Percentiles rank a stretch among this genome's conserved stretches.
Evolutionary conservation across 2,329 filamentous ascomycete species (phyloP).

Genomic region (Ceratocystiopsis brevicomis): DNA sequence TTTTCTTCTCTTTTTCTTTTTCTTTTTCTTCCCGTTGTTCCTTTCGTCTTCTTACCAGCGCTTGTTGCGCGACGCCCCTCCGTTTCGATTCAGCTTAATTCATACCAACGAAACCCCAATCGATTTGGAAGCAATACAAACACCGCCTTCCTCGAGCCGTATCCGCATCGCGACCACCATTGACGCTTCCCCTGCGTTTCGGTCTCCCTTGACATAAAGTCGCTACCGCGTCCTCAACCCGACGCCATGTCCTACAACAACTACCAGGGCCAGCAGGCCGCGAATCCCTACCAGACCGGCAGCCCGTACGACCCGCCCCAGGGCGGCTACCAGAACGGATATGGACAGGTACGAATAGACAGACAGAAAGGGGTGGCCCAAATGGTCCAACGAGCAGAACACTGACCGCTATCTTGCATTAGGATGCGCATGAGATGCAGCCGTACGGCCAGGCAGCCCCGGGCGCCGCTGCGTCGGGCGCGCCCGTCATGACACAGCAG

Average conservation of each 20-base stretch:
- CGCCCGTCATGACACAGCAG: conserved; percentile 33
- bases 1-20: not conserved
- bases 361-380: not conserved
- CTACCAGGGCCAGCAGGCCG: conserved; percentile 21
- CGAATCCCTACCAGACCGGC: conserved; percentile 17
- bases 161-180: too few species aligned
- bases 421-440: conserved; percentile 36
- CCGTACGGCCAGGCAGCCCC: conserved; percentile 13
- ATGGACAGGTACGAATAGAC: conserved; percentile 9
- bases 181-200: too few species aligned
- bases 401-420: not conserved
- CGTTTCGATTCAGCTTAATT: not conserved
- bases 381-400: not conserved
- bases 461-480: conserved; percentile 5
- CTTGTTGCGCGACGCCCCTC: not conserved
- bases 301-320: conserved; percentile 43
- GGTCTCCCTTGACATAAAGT: too few species aligned
- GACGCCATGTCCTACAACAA: conserved; percentile 38
- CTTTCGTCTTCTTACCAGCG: not conserved
- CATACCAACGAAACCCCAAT: too few species aligned
- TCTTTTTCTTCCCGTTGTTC: too few species aligned
- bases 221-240: too few species aligned
- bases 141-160: too few species aligned
- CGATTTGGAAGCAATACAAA: too few species aligned
- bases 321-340: conserved; percentile 24